Percentiles rank a stretch among this genome's conserved stretches.
Evolutionary conservation across 768 basidiomycete species (phyloP).

Genomic region (Tylopilus rubrobrunneus): DNA sequence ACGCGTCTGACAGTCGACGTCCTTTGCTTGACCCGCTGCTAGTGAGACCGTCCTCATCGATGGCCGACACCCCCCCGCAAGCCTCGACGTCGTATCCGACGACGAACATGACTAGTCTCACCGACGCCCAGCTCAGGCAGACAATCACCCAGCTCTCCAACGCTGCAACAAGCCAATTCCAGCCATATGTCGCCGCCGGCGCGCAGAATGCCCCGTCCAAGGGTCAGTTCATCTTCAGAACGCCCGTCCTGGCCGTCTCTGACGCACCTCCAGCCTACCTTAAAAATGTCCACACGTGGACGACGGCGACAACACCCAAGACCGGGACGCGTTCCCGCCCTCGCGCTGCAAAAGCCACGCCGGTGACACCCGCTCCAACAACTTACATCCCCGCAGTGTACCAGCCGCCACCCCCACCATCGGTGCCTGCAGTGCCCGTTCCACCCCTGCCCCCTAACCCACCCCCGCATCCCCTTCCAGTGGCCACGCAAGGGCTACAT

Average conservation of each 20-base stretch:
- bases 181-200: constrained; percentile 30
- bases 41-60: constrained; percentile 9
- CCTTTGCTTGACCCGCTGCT: not conserved
- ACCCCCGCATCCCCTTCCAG: constrained; percentile 54
- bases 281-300: constrained; percentile 72
- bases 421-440: constrained; percentile 23
- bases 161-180: constrained; percentile 36
- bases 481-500: constrained; percentile 64
- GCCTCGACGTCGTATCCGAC: constrained; percentile 31
- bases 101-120: constrained; percentile 41
- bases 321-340: constrained; percentile 38
- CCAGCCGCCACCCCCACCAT: constrained; percentile 32
- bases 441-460: constrained; percentile 43
- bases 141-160: constrained; percentile 53
- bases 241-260: constrained; percentile 12
- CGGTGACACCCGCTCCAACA: constrained; percentile 34
- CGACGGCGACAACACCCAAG: constrained; percentile 48
- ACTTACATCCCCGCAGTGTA: constrained; percentile 37
- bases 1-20: constrained; percentile 15
- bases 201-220: constrained; percentile 29
- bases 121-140: constrained; percentile 61
- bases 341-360: constrained; percentile 36
- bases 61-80: constrained; percentile 27
- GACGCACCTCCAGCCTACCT: constrained; percentile 44
- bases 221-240: constrained; percentile 14